Percentiles rank a stretch among this genome's conserved stretches.
These are phyloP conservation scores for Colletotrichum liaoningense DNA, from an alignment of 2,329 filamentous ascomycete species.

Conservation along the genomic window DNA sequence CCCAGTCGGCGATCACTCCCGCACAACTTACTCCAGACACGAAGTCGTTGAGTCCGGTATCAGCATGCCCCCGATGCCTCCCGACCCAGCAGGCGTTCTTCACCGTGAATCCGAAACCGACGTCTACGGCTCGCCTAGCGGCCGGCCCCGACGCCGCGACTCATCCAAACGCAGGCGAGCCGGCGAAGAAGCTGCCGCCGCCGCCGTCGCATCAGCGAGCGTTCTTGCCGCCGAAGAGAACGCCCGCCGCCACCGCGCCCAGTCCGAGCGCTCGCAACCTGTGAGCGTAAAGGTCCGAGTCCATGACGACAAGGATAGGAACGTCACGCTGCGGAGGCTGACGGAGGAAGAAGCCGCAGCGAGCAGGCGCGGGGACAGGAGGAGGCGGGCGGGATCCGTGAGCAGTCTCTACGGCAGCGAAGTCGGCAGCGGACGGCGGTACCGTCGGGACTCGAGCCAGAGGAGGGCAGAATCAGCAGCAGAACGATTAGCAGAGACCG, in stretches of 20 bases:
- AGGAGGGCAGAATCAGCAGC: conserved; percentile 58
- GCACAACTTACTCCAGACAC: conserved; percentile 53
- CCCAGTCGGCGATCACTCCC: conserved; percentile 36
- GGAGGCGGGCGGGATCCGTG: conserved; percentile 60
- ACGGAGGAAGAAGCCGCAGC: conserved; percentile 69
- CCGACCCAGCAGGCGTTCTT: conserved; percentile 56
- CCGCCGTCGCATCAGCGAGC: conserved; percentile 59
- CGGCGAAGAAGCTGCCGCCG: conserved; percentile 58
- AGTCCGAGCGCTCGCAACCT: conserved; percentile 56
- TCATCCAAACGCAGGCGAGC: conserved; percentile 60
- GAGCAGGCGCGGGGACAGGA: conserved; percentile 50
- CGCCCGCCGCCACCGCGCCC: conserved; percentile 42
- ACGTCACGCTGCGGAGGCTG: conserved; percentile 70
- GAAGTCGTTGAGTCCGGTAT: conserved; percentile 45
- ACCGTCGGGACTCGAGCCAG: conserved; percentile 65
- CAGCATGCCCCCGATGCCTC: conserved; percentile 60
- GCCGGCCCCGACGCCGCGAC: conserved; percentile 52
- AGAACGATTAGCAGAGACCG: conserved; percentile 56
- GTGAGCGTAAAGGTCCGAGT: conserved; percentile 71
- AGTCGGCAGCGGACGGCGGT: conserved; percentile 60
- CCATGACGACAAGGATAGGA: conserved; percentile 69
- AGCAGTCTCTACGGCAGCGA: conserved; percentile 70
- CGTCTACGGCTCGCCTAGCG: conserved; percentile 53
- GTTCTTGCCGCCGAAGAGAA: conserved; percentile 62
- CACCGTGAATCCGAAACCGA: conserved; percentile 57